Evolutionary conservation across 257 asterid species (phyloP).

Genomic region (Scutellaria barbata): DNA sequence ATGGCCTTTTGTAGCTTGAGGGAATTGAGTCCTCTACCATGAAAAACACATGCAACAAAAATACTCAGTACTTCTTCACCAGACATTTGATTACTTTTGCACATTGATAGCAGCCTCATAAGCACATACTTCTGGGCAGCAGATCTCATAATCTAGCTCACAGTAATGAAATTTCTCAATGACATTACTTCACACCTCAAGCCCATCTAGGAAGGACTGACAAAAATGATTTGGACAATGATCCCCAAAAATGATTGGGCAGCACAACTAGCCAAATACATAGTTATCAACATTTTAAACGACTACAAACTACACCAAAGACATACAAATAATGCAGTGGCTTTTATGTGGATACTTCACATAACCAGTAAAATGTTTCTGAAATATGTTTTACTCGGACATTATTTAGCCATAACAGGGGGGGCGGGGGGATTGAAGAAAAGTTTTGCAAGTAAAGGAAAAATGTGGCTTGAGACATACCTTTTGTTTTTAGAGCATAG

Average conservation of each 20-base stretch:
- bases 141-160: too few relatives aligned
- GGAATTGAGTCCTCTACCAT: too few relatives aligned
- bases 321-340: conserved; percentile 8
- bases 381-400: background rate
- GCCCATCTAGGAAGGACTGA: conserved; percentile 6
- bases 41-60: too few relatives aligned
- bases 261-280: conserved; percentile 19
- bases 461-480: conserved; percentile 38
- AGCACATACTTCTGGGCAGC: too few relatives aligned
- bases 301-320: conserved; percentile 15
- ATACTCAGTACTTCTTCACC: too few relatives aligned
- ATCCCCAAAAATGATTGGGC: conserved; percentile 17
- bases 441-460: background rate
- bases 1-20: too few relatives aligned
- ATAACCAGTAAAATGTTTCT: background rate
- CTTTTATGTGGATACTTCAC: background rate
- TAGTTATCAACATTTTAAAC: conserved; percentile 10
- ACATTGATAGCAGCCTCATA: too few relatives aligned
- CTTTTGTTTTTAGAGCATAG: conserved; percentile 63
- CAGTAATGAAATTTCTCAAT: too few relatives aligned
- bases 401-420: background rate
- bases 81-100: too few relatives aligned
- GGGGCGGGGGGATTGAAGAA: background rate
- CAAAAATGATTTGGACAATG: background rate
- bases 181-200: background rate